These are phyloP conservation scores for Termitomyces sp. DNA, from an alignment of 768 basidiomycete genomes.

Conservation along the genomic window DNA sequence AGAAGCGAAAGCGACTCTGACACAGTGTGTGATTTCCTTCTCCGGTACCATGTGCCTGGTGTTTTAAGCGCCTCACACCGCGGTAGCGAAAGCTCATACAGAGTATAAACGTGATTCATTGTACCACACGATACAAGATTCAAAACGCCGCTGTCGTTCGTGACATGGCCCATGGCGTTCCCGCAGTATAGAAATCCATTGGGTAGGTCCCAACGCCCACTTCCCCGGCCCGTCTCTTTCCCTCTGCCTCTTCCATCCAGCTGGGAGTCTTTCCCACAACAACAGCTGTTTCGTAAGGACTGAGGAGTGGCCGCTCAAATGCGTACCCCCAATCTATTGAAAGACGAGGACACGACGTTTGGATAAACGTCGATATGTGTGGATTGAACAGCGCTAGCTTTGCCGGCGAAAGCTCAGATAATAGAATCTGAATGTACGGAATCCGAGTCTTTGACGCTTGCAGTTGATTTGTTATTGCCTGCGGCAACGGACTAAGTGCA, in stretches of 20 bases:
- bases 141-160: conserved; percentile 49
- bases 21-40: too few species aligned
- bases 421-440: conserved; percentile 83
- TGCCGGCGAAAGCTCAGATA: conserved; percentile 95
- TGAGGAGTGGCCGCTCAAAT: conserved; percentile 82
- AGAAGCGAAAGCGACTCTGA: too few species aligned
- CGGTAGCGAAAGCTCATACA: not conserved
- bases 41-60: not conserved
- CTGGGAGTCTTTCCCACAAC: conserved; percentile 64
- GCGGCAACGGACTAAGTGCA: not conserved
- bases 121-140: too few species aligned
- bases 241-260: conserved; percentile 48
- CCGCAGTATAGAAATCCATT: conserved; percentile 94
- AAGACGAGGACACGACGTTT: conserved; percentile 93
- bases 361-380: conserved; percentile 85
- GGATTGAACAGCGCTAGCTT: conserved; percentile 83
- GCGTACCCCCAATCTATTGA: conserved; percentile 99
- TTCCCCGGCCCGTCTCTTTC: conserved; percentile 16
- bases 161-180: conserved; percentile 71
- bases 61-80: not conserved
- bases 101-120: too few species aligned
- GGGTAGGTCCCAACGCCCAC: conserved; percentile 58
- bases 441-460: conserved; percentile 46
- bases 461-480: conserved; percentile 76
- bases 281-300: conserved; percentile 90